Conservation (phyloP, 2,329 filamentous ascomycete species). For the Bretziella fagacearum region DNA sequence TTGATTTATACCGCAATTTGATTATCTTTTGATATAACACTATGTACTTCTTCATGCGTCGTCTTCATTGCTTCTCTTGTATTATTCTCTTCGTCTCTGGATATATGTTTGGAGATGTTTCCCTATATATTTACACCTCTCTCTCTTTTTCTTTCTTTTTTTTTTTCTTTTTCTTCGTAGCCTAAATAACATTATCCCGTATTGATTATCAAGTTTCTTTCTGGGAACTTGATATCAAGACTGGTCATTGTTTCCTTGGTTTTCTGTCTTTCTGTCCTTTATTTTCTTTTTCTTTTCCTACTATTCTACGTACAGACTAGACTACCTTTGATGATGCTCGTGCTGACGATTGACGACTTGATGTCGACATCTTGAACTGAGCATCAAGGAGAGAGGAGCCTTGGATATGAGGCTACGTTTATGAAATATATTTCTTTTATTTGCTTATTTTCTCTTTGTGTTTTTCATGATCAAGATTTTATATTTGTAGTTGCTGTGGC, state of each 20-base stretch:
- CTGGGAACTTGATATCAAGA: no score
- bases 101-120: background rate
- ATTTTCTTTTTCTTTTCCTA: background rate
- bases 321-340: background rate
- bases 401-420: conserved; percentile 5
- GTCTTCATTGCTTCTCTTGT: background rate
- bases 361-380: conserved; percentile 4
- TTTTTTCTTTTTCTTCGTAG: background rate
- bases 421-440: background rate
- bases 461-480: no score
- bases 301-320: background rate
- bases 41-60: background rate
- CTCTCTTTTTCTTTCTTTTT: background rate
- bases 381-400: no score
- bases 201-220: no score
- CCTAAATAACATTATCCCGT: background rate
- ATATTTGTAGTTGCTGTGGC: no score
- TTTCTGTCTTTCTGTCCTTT: background rate
- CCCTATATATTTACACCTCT: background rate
- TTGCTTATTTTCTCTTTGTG: background rate
- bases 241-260: no score
- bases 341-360: conserved; percentile 2
- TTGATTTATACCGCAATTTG: background rate
- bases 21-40: background rate
- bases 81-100: background rate